Base-by-base conservation (phyloP, 2,329 filamentous ascomycete genomes). In the Fusarium sp. region DNA sequence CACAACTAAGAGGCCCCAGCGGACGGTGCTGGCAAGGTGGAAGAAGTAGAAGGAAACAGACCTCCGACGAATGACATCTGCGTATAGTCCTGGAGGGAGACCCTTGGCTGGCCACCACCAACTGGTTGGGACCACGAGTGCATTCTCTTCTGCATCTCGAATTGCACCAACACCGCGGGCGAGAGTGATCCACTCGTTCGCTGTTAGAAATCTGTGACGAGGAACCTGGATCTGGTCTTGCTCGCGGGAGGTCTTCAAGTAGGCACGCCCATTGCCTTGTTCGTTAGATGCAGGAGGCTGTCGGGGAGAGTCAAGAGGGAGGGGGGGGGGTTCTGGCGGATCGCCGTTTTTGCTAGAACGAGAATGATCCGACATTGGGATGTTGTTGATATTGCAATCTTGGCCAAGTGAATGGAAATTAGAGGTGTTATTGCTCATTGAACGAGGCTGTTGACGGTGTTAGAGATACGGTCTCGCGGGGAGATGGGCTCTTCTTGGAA, bases 81-180 rank as follows among this genome's bases (percentile, higher is more conserved):
- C 83, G 75, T 89, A 89, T 5, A 89, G 80, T 0, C 88, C 88
- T 14, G 81, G 82, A 7, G 84, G 84, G 74, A 89, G 84, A 11
- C 87, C 86, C 43, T 81, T 81, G 0, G 87, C 83, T 0, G 87
- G 86, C 84, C 85, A 89, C 72, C 82, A 80, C 74, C 81, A 82
- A 65, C 79, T 82, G 5, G 79, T 83, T 1, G 86, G 84, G 59
- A 87, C 84, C 32, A 85, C 78, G 4, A 87, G 80, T 18, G 78
- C 76, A 43, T 85, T 81, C 11, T 83, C 80, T 71, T 88, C 88
- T n/a, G 80, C 78, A 62, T 87, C 86, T 23, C 76, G 81, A 63
- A 88, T 81, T 8, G 84, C 87, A 0, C 87, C 87, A 27, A 89
- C 76, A 1, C 84, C 85, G n/a, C 83, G 83, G 23, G 87, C 87